These are phyloP conservation scores for Phellinidium pouzarii DNA, from an alignment of 1,284 basidiomycete genomes.

Conservation along the genomic window DNA sequence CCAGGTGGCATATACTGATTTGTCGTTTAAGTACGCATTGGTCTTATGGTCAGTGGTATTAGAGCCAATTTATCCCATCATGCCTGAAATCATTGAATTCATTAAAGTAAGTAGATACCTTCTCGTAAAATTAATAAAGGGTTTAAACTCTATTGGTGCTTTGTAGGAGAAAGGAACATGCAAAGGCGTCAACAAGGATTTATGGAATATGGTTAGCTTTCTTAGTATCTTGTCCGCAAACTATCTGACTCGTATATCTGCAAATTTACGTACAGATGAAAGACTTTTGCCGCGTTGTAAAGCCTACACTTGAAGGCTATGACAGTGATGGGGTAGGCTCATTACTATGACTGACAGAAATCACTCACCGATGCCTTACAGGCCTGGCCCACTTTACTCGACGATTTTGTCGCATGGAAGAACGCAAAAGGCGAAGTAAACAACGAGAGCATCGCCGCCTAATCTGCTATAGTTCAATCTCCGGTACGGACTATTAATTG, in stretches of 20 bases:
- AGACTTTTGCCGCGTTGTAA: slow-evolving; percentile 65
- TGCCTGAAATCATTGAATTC: slow-evolving; percentile 54
- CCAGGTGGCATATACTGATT: slow-evolving; percentile 10
- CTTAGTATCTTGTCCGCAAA: slow-evolving; percentile 4
- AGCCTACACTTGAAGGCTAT: slow-evolving; percentile 53
- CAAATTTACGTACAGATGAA: slow-evolving; percentile 40
- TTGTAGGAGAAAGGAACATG: slow-evolving; percentile 53
- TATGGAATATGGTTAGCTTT: slow-evolving; percentile 72
- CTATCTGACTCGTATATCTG: slow-evolving; percentile 15
- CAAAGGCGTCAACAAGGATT: slow-evolving; percentile 72
- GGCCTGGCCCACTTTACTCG: slow-evolving; percentile 75
- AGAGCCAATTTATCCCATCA: slow-evolving; percentile 53
- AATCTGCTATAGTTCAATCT: not conserved
- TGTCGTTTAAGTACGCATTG: slow-evolving; percentile 45
- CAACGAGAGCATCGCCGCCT: not conserved
- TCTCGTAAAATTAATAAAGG: not conserved
- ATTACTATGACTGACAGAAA: no score
- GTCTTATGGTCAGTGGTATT: slow-evolving; percentile 72
- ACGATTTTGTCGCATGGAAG: slow-evolving; percentile 69
- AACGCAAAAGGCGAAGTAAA: slow-evolving; percentile 24
- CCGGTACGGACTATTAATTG: not conserved
- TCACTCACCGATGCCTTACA: slow-evolving; percentile 29
- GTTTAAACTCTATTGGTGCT: not conserved
- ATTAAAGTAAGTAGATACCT: slow-evolving; percentile 44
- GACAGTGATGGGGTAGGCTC: slow-evolving; percentile 68